Conservation (phyloP, 2,329 filamentous ascomycete genomes). For the Zymoseptoria ardabiliae region DNA sequence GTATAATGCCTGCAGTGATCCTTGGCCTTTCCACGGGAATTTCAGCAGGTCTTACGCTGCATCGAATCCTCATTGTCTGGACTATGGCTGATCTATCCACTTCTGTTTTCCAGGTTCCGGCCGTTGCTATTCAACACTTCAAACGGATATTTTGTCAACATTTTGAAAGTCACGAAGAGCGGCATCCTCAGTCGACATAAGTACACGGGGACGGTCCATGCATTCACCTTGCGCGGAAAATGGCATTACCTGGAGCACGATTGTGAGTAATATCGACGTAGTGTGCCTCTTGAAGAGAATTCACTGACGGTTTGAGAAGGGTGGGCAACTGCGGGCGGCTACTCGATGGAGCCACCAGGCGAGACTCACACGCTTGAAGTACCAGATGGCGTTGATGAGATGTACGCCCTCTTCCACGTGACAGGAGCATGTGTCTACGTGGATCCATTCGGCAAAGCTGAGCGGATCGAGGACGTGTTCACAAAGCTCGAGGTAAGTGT, state of each 20-base stretch:
- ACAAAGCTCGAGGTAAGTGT: constrained; percentile 2
- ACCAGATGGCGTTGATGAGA: constrained; percentile 5
- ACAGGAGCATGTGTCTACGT: constrained; percentile 8
- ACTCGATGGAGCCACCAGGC: constrained; percentile 5
- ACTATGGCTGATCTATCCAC: no score
- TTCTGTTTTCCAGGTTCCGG: background rate
- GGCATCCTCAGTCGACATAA: constrained; percentile 1
- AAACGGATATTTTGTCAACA: constrained; percentile 2
- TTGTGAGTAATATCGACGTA: background rate
- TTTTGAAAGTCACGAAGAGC: background rate
- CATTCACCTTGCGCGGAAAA: background rate
- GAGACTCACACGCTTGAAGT: constrained; percentile 9
- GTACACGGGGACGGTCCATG: constrained; percentile 1
- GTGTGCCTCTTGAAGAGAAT: no score
- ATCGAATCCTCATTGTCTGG: no score
- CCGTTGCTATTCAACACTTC: constrained; percentile 1
- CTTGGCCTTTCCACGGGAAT: no score
- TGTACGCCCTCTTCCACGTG: constrained; percentile 7
- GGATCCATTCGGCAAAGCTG: constrained; percentile 3
- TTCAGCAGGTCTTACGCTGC: no score
- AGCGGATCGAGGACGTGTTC: constrained; percentile 5
- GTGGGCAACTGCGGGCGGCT: constrained; percentile 7
- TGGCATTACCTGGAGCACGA: constrained; percentile 1
- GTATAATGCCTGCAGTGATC: no score
- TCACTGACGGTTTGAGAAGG: background rate